Evolutionary conservation across 176 grass and related monocot species (phyloP).

Genomic region (Avena atlantica): DNA sequence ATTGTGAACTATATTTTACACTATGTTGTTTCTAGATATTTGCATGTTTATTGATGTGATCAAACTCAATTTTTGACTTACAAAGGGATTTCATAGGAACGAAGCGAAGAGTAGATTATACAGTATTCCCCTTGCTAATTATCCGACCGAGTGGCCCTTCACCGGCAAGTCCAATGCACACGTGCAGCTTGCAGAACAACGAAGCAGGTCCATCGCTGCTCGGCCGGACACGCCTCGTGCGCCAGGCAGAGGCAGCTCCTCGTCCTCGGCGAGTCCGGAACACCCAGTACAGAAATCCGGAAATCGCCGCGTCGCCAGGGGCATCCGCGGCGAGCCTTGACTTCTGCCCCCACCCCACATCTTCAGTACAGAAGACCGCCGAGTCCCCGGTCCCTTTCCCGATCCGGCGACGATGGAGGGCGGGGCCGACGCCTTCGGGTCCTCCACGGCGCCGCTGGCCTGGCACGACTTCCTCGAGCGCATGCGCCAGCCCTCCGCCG

Average conservation of each 20-base stretch:
- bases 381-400: background rate
- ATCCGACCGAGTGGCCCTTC: background rate
- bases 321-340: constrained; percentile 48
- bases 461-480: constrained; percentile 99
- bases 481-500: constrained; percentile 96
- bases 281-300: constrained; percentile 35
- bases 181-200: background rate
- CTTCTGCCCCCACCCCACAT: background rate
- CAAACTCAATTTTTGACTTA: no score
- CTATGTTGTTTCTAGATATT: no score
- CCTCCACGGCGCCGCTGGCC: constrained; percentile 76
- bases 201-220: background rate
- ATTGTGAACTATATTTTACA: no score
- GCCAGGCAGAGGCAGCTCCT: background rate
- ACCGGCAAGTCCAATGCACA: background rate
- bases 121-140: background rate
- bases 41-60: no score
- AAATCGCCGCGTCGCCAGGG: constrained; percentile 38
- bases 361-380: background rate
- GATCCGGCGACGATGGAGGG: constrained; percentile 75
- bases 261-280: constrained; percentile 26
- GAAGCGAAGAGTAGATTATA: no score
- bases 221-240: constrained; percentile 5
- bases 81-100: no score
- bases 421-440: constrained; percentile 68